Conservation (phyloP, 148 eudicot species). For the Silene conica region DNA sequence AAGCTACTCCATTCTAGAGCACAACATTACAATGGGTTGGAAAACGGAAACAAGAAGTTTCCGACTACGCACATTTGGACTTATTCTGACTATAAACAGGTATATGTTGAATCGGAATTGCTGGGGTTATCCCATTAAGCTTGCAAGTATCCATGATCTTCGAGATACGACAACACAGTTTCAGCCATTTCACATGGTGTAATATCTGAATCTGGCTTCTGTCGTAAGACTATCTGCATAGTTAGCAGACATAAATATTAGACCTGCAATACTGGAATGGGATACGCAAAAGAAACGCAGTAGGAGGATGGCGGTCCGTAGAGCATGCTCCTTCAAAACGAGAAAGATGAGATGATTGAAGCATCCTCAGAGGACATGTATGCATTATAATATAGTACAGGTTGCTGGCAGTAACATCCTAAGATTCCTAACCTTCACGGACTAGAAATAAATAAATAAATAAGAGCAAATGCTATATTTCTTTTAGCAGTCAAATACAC, state of each 20-base stretch:
- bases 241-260: not conserved
- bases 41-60: conserved; percentile 27
- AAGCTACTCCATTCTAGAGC: not conserved
- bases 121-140: not conserved
- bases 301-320: not conserved
- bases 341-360: not conserved
- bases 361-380: not conserved
- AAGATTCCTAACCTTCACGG: too few relatives aligned
- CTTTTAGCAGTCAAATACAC: too few relatives aligned
- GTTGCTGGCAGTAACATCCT: too few relatives aligned
- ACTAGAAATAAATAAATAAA: too few relatives aligned
- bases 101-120: not conserved
- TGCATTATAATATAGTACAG: not conserved
- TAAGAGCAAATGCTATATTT: too few relatives aligned
- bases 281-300: not conserved
- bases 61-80: conserved; percentile 4
- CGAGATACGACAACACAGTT: conserved; percentile 65
- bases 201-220: conserved; percentile 43
- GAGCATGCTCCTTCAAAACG: not conserved
- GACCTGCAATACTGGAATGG: not conserved
- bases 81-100: conserved; percentile 15
- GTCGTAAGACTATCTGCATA: conserved; percentile 71
- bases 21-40: not conserved
- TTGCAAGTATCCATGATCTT: conserved; percentile 61
- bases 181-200: conserved; percentile 70